Conservation (phyloP, 164 flowering plant species). For the Magnolia kwangsiensis region DNA sequence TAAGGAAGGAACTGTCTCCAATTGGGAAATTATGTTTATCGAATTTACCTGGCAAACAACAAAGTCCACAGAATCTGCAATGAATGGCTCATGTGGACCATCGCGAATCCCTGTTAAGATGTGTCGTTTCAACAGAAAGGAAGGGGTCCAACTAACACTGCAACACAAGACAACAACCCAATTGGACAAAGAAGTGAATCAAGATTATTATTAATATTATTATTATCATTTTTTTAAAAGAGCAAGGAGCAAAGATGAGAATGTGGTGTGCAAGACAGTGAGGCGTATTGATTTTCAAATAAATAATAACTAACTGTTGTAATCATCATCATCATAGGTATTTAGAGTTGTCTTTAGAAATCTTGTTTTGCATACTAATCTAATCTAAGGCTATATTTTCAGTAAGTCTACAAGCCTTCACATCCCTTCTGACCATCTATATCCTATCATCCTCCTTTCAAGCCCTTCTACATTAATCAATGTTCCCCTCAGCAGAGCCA, state of each 20-base stretch:
- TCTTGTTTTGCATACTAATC: too few species aligned
- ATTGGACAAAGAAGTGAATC: constrained; percentile 4
- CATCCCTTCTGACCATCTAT: too few species aligned
- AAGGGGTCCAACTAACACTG: constrained; percentile 95
- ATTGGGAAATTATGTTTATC: not conserved
- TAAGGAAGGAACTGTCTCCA: not conserved
- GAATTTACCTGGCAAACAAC: constrained; percentile 86
- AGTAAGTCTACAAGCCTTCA: too few species aligned
- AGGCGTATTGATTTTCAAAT: not conserved
- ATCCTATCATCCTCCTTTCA: too few species aligned
- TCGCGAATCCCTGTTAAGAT: constrained; percentile 85
- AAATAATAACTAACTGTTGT: too few species aligned
- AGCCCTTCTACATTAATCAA: too few species aligned
- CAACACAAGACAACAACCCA: constrained; percentile 20
- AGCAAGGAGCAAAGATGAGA: not conserved
- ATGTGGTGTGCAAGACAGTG: not conserved
- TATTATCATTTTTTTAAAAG: not conserved
- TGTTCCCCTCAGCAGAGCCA: too few species aligned
- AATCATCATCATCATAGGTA: too few species aligned
- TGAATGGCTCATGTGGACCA: constrained; percentile 98
- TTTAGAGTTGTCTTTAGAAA: too few species aligned
- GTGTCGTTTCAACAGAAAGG: constrained; percentile 88
- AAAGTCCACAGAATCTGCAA: constrained; percentile 97
- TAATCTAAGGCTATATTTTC: too few species aligned
- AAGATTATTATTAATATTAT: not conserved